Percentiles rank a stretch among this genome's conserved stretches.
Evolutionary conservation across 1,284 basidiomycete species (phyloP).

Genomic region (Apiotrichum brassicae): DNA sequence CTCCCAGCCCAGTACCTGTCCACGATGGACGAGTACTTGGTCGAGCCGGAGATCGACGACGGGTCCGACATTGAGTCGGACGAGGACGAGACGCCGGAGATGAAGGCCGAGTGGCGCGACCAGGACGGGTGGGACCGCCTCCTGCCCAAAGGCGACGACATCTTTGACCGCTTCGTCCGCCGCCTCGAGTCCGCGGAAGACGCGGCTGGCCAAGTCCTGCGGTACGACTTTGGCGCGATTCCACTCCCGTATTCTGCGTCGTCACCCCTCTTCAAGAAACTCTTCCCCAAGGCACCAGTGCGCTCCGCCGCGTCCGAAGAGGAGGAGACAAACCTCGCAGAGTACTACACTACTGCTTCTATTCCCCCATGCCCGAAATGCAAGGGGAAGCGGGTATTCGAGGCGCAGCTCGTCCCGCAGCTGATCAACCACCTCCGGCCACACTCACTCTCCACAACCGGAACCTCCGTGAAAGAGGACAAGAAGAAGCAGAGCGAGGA

Average conservation of each 20-base stretch:
- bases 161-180: slow-evolving; percentile 44
- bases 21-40: slow-evolving; percentile 46
- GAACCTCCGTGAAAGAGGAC: neutral
- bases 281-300: slow-evolving; percentile 38
- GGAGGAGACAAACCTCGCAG: slow-evolving; percentile 30
- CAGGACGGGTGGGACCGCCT: slow-evolving; percentile 40
- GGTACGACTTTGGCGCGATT: slow-evolving; percentile 46
- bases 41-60: slow-evolving; percentile 28
- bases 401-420: slow-evolving; percentile 46
- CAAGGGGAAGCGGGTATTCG: slow-evolving; percentile 38
- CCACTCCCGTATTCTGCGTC: slow-evolving; percentile 44
- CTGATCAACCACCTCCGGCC: slow-evolving; percentile 41
- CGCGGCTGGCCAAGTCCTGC: slow-evolving; percentile 40
- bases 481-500: slow-evolving; percentile 26
- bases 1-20: slow-evolving; percentile 45
- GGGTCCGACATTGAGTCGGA: slow-evolving; percentile 19
- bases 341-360: slow-evolving; percentile 25
- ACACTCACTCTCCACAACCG: slow-evolving; percentile 21
- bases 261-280: slow-evolving; percentile 37
- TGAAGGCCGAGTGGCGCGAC: slow-evolving; percentile 26
- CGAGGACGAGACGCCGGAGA: slow-evolving; percentile 23
- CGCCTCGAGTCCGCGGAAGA: slow-evolving; percentile 40
- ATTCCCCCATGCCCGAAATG: slow-evolving; percentile 40
- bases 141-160: slow-evolving; percentile 41
- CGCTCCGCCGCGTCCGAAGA: slow-evolving; percentile 28